Conservation (phyloP, 371 early-diverging fungal species). For the Mucor lusitanicus region DNA sequence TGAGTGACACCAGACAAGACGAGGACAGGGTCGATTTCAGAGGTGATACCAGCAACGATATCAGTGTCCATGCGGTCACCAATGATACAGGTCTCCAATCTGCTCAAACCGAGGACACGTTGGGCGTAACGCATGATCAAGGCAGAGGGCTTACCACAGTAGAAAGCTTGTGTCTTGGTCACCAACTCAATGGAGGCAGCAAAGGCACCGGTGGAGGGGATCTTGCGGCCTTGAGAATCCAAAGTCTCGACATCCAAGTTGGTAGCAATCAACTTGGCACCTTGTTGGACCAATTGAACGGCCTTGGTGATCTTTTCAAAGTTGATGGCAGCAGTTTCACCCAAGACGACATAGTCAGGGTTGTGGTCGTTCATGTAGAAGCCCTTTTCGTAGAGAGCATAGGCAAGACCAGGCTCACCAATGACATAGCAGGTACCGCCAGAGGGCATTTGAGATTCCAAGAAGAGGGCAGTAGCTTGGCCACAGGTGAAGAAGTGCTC, state of each 20-base stretch:
- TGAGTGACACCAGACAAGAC: slow-evolving; percentile 67
- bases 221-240: slow-evolving; percentile 56
- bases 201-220: slow-evolving; percentile 69
- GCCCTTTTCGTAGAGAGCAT: slow-evolving; percentile 66
- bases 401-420: slow-evolving; percentile 69
- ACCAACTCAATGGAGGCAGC: slow-evolving; percentile 62
- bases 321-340: slow-evolving; percentile 64
- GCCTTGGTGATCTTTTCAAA: slow-evolving; percentile 68
- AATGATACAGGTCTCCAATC: slow-evolving; percentile 67
- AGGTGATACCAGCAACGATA: slow-evolving; percentile 57
- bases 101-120: slow-evolving; percentile 55
- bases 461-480: slow-evolving; percentile 66
- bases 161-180: slow-evolving; percentile 67
- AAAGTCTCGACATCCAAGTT: slow-evolving; percentile 69
- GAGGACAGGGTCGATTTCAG: slow-evolving; percentile 67
- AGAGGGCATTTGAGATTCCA: slow-evolving; percentile 61
- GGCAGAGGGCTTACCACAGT: slow-evolving; percentile 67
- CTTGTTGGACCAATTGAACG: slow-evolving; percentile 55
- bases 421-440: slow-evolving; percentile 62
- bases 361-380: slow-evolving; percentile 68
- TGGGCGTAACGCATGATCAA: slow-evolving; percentile 72
- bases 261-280: slow-evolving; percentile 67
- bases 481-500: slow-evolving; percentile 69
- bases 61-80: slow-evolving; percentile 78
- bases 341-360: slow-evolving; percentile 69